These are phyloP conservation scores for Suhomyces canberraensis DNA, from an alignment of 805 yeast genomes.

Conservation along the genomic window DNA sequence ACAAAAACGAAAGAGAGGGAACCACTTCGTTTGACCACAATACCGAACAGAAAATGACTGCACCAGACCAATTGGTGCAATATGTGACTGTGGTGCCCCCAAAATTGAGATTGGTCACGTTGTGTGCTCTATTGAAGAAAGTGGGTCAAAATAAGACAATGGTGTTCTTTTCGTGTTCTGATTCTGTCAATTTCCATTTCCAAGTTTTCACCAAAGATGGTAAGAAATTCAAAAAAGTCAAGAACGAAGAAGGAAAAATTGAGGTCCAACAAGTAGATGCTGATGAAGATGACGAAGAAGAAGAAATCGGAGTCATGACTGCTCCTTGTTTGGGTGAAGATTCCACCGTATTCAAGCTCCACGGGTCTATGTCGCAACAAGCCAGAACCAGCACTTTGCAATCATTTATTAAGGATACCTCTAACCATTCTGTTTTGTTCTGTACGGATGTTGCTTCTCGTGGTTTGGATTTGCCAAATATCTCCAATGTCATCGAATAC, in stretches of 20 bases:
- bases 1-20: slow-evolving; percentile 25
- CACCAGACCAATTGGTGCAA: slow-evolving; percentile 90
- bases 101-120: slow-evolving; percentile 78
- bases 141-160: slow-evolving; percentile 51
- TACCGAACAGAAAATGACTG: slow-evolving; percentile 34
- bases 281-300: slow-evolving; percentile 21
- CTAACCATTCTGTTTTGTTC: slow-evolving; percentile 62
- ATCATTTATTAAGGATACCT: slow-evolving; percentile 48
- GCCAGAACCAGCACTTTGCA: slow-evolving; percentile 74
- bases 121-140: slow-evolving; percentile 62
- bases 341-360: slow-evolving; percentile 60
- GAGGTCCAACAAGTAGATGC: slow-evolving; percentile 9
- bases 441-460: slow-evolving; percentile 98
- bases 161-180: slow-evolving; percentile 90
- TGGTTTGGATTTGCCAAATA: slow-evolving; percentile 88
- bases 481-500: slow-evolving; percentile 82
- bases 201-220: slow-evolving; percentile 67
- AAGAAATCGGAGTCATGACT: slow-evolving; percentile 42
- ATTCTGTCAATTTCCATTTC: slow-evolving; percentile 93
- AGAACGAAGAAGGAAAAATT: slow-evolving; percentile 23
- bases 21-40: slow-evolving; percentile 3
- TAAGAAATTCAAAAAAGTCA: slow-evolving; percentile 30
- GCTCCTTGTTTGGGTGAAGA: slow-evolving; percentile 50
- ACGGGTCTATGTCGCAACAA: slow-evolving; percentile 88
- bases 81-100: slow-evolving; percentile 86